Evolutionary conservation across 1,139 yeast species (phyloP), one percentile per base, ranked within the genome.

Genomic region (Taphrina pruni): DNA sequence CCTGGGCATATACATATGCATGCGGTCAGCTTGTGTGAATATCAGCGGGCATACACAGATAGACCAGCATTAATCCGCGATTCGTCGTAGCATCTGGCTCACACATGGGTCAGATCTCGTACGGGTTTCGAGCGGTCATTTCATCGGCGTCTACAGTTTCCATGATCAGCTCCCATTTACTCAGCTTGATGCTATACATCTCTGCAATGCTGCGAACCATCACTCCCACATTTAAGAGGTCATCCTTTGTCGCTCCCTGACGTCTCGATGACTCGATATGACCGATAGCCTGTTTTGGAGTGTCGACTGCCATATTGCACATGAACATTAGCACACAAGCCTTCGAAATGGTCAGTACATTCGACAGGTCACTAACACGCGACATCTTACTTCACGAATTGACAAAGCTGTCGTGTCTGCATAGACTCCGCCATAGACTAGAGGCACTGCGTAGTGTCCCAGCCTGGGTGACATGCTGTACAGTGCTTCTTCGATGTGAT

Each of bases 251-350:
- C 4, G 50, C 67, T 12, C 67, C 67, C 14, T 64, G 67, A 6
- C 57, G 56, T 36, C 43, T 26, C 14, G 67, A 64, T 7, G 67
- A 64, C 38, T 43, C 61, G 11, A 64, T 64, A 36, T 64, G 67
- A 6, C 67, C 67, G 21, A 64, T 55, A 9, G 67, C 67, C 26
- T 64, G 67, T 20, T 64, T 64, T 46, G 67, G 67, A 35, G 67
- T 64, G 36, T 64, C 67, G 4, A 55, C 61, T 12, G 67, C 67
- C 55, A 64, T 26, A 45, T 64, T 64, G 38, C 41, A 64, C 45
- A 50, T 17, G 35, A 55, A 64, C 67, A 64, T 64, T 36, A 48
- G 52, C 20, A 64, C 61, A 35, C 67, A 64, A 17, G 67, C 67
- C 67, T 64, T 14, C 9, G 12, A 26, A 4, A 51, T 20, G 36